phyloP scores from a whole-genome alignment of 129 eudicot genomes.

The Chrysanthemum makinoi region DNA sequence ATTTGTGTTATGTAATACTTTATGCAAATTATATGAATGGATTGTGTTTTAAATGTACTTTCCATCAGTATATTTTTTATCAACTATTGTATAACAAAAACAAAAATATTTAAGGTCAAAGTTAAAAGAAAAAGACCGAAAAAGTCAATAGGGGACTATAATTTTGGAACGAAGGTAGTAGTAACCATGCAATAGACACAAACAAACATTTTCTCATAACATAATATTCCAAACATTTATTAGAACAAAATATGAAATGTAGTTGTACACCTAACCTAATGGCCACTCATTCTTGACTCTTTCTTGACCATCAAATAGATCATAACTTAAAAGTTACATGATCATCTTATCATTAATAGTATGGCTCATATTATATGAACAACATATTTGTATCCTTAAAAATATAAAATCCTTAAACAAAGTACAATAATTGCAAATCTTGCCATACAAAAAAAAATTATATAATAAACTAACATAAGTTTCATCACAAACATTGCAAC shows the following conservation, averaged over 20 bases:
- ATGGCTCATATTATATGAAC: background rate
- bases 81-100: no score
- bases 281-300: slow-evolving; percentile 22
- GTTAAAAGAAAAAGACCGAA: no score
- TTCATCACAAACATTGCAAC: slow-evolving; percentile 26
- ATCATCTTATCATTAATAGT: slow-evolving; percentile 1
- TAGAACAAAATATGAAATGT: background rate
- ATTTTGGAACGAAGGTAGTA: no score
- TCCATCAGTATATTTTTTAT: no score
- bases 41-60: no score
- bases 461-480: background rate
- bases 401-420: background rate
- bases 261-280: slow-evolving; percentile 1
- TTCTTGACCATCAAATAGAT: background rate
- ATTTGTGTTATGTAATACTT: no score
- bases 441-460: background rate
- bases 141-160: no score
- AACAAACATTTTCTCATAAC: no score
- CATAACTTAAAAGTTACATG: slow-evolving; percentile 2
- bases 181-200: background rate
- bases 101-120: no score
- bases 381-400: slow-evolving; percentile 14
- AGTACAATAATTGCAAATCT: slow-evolving; percentile 1
- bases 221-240: no score
- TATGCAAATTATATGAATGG: no score